Evolutionary conservation across 1,139 yeast species (phyloP), one percentile per base, ranked within the genome.

Genomic region (Blastobotrys illinoisensis): DNA sequence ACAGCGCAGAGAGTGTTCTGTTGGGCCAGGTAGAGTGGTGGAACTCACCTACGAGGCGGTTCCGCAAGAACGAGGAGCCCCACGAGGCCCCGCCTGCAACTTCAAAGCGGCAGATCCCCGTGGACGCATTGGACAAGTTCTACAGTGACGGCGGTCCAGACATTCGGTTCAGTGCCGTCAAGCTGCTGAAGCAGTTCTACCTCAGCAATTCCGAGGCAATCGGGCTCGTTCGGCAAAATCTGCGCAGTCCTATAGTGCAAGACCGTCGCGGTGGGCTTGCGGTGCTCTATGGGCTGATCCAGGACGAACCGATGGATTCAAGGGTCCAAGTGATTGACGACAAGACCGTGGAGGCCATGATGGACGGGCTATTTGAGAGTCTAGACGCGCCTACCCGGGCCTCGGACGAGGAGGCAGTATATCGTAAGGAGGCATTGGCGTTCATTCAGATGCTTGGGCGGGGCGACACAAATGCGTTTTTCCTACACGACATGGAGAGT

Each of bases 131-230:
- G 51, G 57, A 58, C 36, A 53, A 58, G 28, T 55, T 59, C 28
- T 61, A 60, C 26, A 50, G 23, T 6, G 58, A 58, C 19, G 63
- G 62, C 2, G 55, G 57, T 9, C 49, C 53, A 9, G 61, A 56
- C n/a, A 54, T 62, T 21, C 51, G 49, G 16, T 23, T 16, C 36
- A 55, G 56, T 19, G 49, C 58, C 11, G 49, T 32, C 4, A 46
- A 48, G 11, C 50, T 60, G 50, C 24, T 61, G 18, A 46, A 50
- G 23, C 52, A 54, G 50, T 50, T 61, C 44, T 51, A 56, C 52
- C 2, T 53, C 32, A 40, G 56, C 23, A 53, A 51, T 43, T 49
- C 53, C 9, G 56, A 56, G 20, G 47, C 58, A 1, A 26, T 53
- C 16, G 54, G 55, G 16, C 49, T 60, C n/a, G 40, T 61, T 16